Conservation (phyloP, 1,284 basidiomycete genomes). For the Vanrija sp. region DNA sequence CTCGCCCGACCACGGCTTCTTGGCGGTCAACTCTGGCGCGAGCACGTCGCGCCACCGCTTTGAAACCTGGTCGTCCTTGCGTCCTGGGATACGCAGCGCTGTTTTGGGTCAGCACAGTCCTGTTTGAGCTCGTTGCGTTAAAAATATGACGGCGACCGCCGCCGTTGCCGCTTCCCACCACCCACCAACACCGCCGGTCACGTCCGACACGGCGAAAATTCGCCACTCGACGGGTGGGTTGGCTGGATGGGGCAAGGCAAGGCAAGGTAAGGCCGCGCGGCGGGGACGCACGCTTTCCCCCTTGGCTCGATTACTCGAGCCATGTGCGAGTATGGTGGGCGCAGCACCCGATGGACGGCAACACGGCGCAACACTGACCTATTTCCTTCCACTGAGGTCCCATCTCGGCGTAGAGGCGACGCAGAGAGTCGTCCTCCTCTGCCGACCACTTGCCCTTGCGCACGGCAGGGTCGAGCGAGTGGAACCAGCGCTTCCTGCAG, state of each 20-base stretch:
- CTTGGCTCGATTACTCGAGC: no score
- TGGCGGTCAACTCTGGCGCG: conserved; percentile 16
- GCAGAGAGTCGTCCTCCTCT: conserved; percentile 20
- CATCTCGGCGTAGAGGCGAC: conserved; percentile 13
- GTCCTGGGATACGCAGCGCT: conserved; percentile 23
- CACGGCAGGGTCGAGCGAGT: conserved; percentile 20
- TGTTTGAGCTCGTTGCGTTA: no score
- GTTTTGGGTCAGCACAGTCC: not conserved
- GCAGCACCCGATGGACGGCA: no score
- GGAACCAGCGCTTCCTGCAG: conserved; percentile 26
- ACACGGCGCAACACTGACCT: conserved; percentile 8
- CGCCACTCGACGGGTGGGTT: no score
- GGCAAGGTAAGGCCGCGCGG: no score
- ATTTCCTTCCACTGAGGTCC: conserved; percentile 27
- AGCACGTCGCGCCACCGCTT: conserved; percentile 28
- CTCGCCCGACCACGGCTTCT: conserved; percentile 18
- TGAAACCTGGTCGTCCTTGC: conserved; percentile 26
- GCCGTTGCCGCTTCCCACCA: no score
- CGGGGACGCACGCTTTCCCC: no score
- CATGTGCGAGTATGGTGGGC: no score
- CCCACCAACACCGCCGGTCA: no score
- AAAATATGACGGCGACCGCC: no score
- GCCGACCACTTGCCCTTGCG: conserved; percentile 24
- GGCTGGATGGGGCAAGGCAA: no score
- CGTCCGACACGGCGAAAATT: no score